Evolutionary conservation across 345 rosid genomes (phyloP), one percentile per base, ranked within the genome.

Genomic region (Triadica sebifera): DNA sequence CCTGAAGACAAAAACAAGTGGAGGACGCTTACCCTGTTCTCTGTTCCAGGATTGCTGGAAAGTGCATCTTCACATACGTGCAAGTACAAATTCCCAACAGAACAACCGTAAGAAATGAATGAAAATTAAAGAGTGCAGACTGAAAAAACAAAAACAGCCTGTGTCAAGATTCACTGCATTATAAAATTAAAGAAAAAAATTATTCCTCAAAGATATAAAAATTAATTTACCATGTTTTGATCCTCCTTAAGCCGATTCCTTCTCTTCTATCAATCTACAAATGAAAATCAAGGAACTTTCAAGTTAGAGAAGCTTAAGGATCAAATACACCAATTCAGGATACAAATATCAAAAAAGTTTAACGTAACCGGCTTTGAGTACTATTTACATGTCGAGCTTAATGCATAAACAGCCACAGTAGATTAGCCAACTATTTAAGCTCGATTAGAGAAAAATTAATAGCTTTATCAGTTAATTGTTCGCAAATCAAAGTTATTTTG

Each of bases 111-210:
- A 93, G 75, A 75, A 91, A 91, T 2, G 95, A 96, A 78, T 89
- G 94, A 86, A 96, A 96, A 84, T 96, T 93, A 85, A 96, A 96
- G 71, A 93, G 89, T 19, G 98, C 96, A 67, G 96, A 93, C 96
- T 91, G 91, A 56, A 55, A 38, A 55, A 62, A 62, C 46, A 43
- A 43, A 43, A 43, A 43, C 46, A 43, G 22, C 50, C 17, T 24
- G 64, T 29, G 43, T 51, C 60, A 59, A 12, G 4, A 37, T 50
- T 20, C 29, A 10, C 41, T 29, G 38, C 49, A 49, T 45, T 47
- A 60, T 25, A 39, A 37, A 58, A 47, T 37, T 8, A 50, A 72
- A 2, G 43, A 22, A 29, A 29, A 29, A 29, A 29, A 29, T 10
- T 7, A 8, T 58, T 49, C 24, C 22, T 38, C 53, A 52, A 16